Base-by-base conservation (phyloP, 768 basidiomycete species). In the Trichaptum fuscoviolaceum region DNA sequence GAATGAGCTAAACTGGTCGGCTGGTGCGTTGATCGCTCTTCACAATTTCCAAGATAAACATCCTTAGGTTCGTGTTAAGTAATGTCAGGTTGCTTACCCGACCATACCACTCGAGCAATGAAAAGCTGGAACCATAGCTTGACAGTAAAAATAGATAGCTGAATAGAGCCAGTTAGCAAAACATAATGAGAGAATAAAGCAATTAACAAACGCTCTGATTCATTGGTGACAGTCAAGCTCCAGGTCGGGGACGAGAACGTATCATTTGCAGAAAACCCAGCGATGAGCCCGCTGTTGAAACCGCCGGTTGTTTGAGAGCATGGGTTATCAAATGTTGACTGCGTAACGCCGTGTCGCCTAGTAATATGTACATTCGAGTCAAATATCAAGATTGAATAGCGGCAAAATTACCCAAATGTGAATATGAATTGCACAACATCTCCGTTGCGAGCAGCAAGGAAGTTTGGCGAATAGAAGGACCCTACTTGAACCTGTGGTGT, bases 241-340 rank as follows among this genome's bases (percentile, higher is more conserved):
- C 34, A 63, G 3, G 35, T 36, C 18, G 63, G 36, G 9, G 24
- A 25, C 17, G 27, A 35, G 23, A 35, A 25, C 15, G 63, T 20
- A 17, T 24, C 25, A 24, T 65, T 65, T 18, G 34, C 26, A 10
- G 35, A 58, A 12, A 26, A 26, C 2, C 64, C 64, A 58, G 15
- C 17, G 23, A 63, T 52, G 8, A 72, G 67, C 23, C 71, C 73
- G 60, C 72, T 71, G 67, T 74, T 70, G 34, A 74, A 73, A 26
- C 73, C 73, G 62, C 69, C 71, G 15, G 60, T n/a, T 57, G 65
- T 65, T 8, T 73, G 69, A 15, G 70, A 67, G 65, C 73, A 74
- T 17, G 73, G 73, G 26, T 42, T 62, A 25, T 67, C 70, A 67
- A 74, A 74, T 2, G 71, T 69, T 10, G 69, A 68, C 65, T 74